Conservation (phyloP, 441 rosid genomes). For the Euphorbia schlechtendalii region DNA sequence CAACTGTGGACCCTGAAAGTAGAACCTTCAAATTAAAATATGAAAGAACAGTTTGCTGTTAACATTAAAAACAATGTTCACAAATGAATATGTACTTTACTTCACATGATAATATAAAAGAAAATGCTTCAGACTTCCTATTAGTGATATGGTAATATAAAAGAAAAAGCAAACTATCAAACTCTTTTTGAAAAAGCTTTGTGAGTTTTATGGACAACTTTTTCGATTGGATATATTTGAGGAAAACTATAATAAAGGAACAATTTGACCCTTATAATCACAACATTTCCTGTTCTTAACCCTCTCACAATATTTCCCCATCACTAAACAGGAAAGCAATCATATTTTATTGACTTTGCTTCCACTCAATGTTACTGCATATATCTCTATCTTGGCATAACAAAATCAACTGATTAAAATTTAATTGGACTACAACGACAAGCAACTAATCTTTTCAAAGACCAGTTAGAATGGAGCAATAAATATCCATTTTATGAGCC, state of each 20-base stretch:
- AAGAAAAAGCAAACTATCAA: too few species aligned
- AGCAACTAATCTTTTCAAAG: background rate
- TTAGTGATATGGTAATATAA: background rate
- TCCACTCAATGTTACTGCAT: too few species aligned
- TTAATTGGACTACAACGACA: background rate
- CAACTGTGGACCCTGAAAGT: constrained; percentile 28
- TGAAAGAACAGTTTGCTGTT: background rate
- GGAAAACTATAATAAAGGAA: background rate
- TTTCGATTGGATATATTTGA: background rate
- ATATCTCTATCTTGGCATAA: too few species aligned
- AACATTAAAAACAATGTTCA: background rate
- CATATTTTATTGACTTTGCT: too few species aligned
- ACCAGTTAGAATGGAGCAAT: background rate
- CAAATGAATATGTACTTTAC: background rate
- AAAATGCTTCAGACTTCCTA: background rate
- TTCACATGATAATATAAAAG: background rate
- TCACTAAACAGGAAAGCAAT: background rate
- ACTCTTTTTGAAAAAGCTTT: background rate
- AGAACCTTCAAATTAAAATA: background rate
- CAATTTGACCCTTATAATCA: background rate
- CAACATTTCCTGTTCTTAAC: background rate
- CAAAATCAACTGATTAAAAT: too few species aligned
- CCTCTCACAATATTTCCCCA: background rate
- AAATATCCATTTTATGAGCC: background rate
- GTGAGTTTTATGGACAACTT: background rate